Base-by-base conservation (phyloP, 352 stramenopile species). In the Thalassiosira mediterranea region DNA sequence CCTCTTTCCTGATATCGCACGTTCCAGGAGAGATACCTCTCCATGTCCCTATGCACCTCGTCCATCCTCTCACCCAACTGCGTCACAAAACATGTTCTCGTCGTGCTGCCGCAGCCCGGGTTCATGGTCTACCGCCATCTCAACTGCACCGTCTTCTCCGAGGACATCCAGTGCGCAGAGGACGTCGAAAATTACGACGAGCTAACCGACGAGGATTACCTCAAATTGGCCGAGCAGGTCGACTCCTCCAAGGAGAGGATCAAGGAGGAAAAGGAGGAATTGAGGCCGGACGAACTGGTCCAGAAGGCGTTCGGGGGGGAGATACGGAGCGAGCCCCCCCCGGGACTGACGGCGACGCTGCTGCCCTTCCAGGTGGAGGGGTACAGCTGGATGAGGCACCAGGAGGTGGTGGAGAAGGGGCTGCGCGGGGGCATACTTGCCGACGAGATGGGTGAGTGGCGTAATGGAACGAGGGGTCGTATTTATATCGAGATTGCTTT, bases 311-410 rank as follows among this genome's bases (percentile, higher is more conserved):
- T 92, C 59, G 26, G 81, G 37, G 87, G 86, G 7, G 80, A 90
- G 47, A 88, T 84, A 13, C 60, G 82, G 17, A 1, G 5, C 1
- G 53, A 84, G 44, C 88, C 88, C 10, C 88, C 88, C 10, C 31
- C 42, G 23, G 86, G 84, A 37, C 65, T 94, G 1, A 74, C 38
- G 1, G 88, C 73, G 2, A 86, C 31, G 0, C 87, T 99, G n/a
- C 76, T 99, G 25, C 97, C 97, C n/a, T 99, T 99, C 82, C 97
- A 99, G 83, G 86, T 96, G 31, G 97, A 99, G 88, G 97, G 96
- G 0, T 88, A 98, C 10, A 95, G 89, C 42, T 99, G 97, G 97
- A 95, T 97, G 90, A 67, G 90, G 26, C 73, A 91, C 62, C 96
- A 99, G 86, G 97, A 99, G 79, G 60, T 93, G 28, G 91, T 90